Evolutionary conservation across 257 asterid genomes (phyloP).

Genomic region (Perilla frutescens): DNA sequence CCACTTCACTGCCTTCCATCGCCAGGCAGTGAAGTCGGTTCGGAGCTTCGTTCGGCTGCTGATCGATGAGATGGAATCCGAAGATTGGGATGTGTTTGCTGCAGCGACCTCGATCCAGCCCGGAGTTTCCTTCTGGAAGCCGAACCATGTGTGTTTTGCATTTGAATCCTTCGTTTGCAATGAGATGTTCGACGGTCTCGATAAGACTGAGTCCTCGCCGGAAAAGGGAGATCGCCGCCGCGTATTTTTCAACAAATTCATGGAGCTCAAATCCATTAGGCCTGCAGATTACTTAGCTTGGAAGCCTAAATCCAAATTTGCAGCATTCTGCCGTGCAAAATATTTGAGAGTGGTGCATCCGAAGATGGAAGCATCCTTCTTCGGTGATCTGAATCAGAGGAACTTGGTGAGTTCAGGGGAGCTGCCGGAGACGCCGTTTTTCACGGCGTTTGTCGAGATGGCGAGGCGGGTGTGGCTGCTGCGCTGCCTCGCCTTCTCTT

Average conservation of each 20-base stretch:
- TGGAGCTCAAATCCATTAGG: constrained; percentile 57
- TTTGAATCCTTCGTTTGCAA: constrained; percentile 75
- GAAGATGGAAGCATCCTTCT: constrained; percentile 67
- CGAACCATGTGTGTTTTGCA: constrained; percentile 59
- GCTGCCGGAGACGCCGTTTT: constrained; percentile 63
- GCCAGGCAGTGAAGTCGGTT: constrained; percentile 58
- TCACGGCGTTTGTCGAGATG: constrained; percentile 64
- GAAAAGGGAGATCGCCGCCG: constrained; percentile 36
- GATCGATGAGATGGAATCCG: constrained; percentile 62
- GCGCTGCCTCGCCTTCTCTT: constrained; percentile 75
- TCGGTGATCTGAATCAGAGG: constrained; percentile 61
- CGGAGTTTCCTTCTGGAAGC: constrained; percentile 53
- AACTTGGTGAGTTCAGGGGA: constrained; percentile 55
- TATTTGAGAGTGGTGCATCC: constrained; percentile 64
- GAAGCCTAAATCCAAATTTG: constrained; percentile 80
- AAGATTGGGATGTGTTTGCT: constrained; percentile 76
- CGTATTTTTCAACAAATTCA: constrained; percentile 54
- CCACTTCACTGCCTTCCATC: constrained; percentile 53
- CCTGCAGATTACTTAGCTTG: constrained; percentile 62
- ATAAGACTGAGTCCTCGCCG: constrained; percentile 6
- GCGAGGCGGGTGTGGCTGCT: constrained; percentile 82
- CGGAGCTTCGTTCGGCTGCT: constrained; percentile 67
- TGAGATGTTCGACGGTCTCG: constrained; percentile 79
- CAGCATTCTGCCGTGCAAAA: constrained; percentile 60
- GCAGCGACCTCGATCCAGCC: constrained; percentile 72